phyloP scores from a whole-genome alignment of 441 rosid genomes.

The Biscutella auriculata region DNA sequence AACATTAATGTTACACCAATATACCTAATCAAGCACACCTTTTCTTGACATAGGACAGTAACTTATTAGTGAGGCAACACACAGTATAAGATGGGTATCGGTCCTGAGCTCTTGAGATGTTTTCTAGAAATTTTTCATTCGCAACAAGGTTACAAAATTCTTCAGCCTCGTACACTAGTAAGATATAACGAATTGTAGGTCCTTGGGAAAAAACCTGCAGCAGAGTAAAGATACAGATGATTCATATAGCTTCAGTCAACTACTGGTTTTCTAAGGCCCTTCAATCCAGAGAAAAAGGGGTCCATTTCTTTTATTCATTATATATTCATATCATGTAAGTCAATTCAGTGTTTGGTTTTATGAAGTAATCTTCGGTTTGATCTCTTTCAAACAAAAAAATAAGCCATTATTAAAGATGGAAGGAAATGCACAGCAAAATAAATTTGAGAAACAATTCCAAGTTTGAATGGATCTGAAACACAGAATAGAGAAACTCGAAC shows the following conservation, averaged over 20 bases:
- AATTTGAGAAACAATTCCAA: background rate
- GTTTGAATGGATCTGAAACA: background rate
- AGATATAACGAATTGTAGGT: conserved; percentile 43
- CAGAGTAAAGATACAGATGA: background rate
- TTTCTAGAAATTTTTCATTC: conserved; percentile 42
- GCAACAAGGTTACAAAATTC: conserved; percentile 74
- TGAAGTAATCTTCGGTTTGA: background rate
- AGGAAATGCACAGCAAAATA: background rate
- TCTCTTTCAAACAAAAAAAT: background rate
- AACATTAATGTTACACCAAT: background rate
- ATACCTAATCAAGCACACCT: conserved; percentile 31
- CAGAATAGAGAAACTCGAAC: background rate
- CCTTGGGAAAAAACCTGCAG: conserved; percentile 51
- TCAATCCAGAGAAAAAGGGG: background rate
- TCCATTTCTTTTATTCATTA: background rate
- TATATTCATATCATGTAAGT: background rate
- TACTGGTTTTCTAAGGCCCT: background rate
- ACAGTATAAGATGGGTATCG: conserved; percentile 65
- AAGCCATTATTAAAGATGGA: background rate
- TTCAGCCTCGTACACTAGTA: conserved; percentile 69
- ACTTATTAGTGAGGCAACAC: conserved; percentile 82
- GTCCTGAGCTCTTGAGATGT: conserved; percentile 46
- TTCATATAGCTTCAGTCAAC: too few relatives aligned
- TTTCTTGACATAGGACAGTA: conserved; percentile 65
- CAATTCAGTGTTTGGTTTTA: background rate